These are phyloP conservation scores for Eucalyptus lansdowneana DNA, from an alignment of 345 rosid species.

Conservation along the genomic window DNA sequence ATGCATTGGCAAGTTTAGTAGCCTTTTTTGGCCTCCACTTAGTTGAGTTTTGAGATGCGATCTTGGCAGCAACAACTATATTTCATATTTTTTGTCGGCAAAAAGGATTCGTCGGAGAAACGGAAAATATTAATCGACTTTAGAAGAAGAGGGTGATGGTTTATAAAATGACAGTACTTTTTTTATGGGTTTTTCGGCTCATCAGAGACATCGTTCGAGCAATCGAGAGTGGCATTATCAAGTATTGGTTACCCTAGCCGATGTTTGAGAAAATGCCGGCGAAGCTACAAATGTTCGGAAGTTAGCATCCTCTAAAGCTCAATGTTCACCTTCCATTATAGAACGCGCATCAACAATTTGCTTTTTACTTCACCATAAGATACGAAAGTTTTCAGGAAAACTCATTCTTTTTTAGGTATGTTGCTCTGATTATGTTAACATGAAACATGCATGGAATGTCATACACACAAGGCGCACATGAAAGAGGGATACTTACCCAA, in stretches of 20 bases:
- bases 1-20: not conserved
- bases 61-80: not conserved
- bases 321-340: not conserved
- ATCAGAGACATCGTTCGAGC: not conserved
- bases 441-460: not conserved
- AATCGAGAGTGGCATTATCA: not conserved
- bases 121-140: not conserved
- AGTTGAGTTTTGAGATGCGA: not conserved
- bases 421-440: not conserved
- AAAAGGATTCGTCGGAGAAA: not conserved
- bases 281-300: not conserved
- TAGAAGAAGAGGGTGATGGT: not conserved
- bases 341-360: not conserved
- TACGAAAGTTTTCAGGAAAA: not conserved
- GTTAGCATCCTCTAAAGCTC: not conserved
- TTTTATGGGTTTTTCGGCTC: not conserved
- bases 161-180: not conserved
- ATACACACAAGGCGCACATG: not conserved
- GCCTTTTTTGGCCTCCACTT: not conserved
- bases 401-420: not conserved
- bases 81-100: not conserved
- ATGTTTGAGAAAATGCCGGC: not conserved
- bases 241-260: not conserved
- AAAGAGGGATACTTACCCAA: too few species aligned
- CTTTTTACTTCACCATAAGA: not conserved